Percentiles rank a stretch among this genome's conserved stretches.
phyloP scores from a whole-genome alignment of 805 yeast species.

The Teunomyces barrocoloradensis region DNA sequence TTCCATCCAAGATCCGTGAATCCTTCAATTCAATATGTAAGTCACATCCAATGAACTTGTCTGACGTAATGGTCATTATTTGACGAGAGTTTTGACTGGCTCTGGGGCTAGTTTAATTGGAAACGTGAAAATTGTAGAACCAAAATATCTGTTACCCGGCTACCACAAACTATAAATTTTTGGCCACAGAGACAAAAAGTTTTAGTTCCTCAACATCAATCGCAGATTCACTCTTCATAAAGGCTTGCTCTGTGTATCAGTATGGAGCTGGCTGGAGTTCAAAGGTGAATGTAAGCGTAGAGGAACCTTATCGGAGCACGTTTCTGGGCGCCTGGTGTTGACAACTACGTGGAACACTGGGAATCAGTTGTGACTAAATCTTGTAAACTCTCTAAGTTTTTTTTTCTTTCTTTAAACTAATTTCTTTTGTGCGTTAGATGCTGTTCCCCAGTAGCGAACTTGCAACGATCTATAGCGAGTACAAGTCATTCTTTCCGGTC shows the following conservation, averaged over 20 bases:
- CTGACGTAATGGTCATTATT: constrained; percentile 12
- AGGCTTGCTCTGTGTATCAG: constrained; percentile 12
- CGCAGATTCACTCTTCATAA: constrained; percentile 35
- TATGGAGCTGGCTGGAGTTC: constrained; percentile 21
- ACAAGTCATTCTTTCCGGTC: constrained; percentile 17
- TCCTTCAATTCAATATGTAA: constrained; percentile 29
- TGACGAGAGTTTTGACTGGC: background rate
- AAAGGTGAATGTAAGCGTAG: constrained; percentile 37
- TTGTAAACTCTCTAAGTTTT: background rate
- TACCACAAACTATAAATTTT: background rate
- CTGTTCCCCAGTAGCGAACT: constrained; percentile 16
- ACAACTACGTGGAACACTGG: constrained; percentile 39
- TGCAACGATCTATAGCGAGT: constrained; percentile 18
- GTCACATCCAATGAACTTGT: constrained; percentile 29
- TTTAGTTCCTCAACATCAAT: constrained; percentile 31
- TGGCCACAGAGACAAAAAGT: background rate
- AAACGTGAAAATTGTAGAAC: background rate
- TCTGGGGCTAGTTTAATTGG: background rate
- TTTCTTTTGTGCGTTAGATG: background rate
- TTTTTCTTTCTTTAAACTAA: background rate
- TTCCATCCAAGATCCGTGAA: constrained; percentile 33
- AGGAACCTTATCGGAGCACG: constrained; percentile 41
- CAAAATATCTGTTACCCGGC: background rate
- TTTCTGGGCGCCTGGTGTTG: constrained; percentile 49
- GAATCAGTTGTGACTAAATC: constrained; percentile 46